Conservation (phyloP, 2,329 filamentous ascomycete genomes). For the Aspergillus cejpii region DNA sequence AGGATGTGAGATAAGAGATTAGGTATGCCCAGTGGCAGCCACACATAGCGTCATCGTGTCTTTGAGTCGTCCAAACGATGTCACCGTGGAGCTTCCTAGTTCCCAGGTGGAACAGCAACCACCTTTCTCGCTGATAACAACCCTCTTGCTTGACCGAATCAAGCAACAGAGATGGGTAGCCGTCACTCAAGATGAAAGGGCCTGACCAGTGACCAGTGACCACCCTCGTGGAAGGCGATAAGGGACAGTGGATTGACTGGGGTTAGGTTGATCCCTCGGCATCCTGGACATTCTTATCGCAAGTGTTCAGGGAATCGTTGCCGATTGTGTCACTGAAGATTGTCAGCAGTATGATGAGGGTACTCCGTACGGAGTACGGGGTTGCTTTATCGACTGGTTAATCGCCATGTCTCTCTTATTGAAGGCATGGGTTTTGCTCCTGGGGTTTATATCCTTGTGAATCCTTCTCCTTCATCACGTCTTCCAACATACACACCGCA, state of each 20-base stretch:
- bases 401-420: background rate
- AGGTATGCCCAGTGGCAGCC: conserved; percentile 20
- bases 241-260: background rate
- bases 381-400: background rate
- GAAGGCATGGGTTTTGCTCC: background rate
- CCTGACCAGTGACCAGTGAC: background rate
- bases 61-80: conserved; percentile 6
- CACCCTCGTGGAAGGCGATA: background rate
- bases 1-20: no score
- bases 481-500: no score
- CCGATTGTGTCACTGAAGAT: background rate
- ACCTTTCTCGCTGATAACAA: conserved; percentile 21
- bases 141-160: conserved; percentile 19
- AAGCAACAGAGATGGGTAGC: conserved; percentile 17
- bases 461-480: no score
- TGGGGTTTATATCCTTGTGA: background rate
- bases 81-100: background rate
- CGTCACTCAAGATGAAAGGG: background rate
- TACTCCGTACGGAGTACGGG: background rate
- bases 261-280: background rate
- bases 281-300: background rate
- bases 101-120: conserved; percentile 9
- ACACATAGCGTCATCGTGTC: conserved; percentile 6
- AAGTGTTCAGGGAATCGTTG: background rate
- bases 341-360: background rate